phyloP scores from a whole-genome alignment of 495 filamentous ascomycete species.

The Usnea hakonensis region DNA sequence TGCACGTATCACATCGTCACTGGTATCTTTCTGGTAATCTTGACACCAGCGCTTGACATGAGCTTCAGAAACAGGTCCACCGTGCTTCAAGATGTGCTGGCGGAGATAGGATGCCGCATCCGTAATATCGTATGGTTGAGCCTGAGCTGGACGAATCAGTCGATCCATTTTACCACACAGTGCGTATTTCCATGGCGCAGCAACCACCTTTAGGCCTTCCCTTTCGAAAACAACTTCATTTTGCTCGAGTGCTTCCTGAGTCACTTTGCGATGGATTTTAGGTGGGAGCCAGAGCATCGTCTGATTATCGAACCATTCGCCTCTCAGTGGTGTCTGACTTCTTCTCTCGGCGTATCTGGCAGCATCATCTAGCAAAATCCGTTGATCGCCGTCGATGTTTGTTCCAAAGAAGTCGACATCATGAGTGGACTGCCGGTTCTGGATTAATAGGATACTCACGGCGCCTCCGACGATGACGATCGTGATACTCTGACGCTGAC shows the following conservation, averaged over 20 bases:
- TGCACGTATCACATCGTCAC: neutral
- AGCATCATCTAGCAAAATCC: constrained; percentile 6
- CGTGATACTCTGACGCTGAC: neutral
- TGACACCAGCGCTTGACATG: neutral
- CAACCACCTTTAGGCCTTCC: neutral
- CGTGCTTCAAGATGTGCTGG: neutral
- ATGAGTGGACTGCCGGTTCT: neutral
- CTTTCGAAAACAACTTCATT: neutral
- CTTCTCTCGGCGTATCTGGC: constrained; percentile 1
- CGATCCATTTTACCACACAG: neutral
- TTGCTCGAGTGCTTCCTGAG: neutral
- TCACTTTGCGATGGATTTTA: neutral
- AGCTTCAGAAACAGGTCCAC: neutral
- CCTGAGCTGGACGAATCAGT: neutral
- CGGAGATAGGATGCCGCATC: neutral
- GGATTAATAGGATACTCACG: neutral
- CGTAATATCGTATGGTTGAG: neutral
- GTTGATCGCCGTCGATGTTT: constrained; percentile 4
- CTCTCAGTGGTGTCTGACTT: constrained; percentile 2
- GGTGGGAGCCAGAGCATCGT: constrained; percentile 6
- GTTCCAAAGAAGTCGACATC: neutral
- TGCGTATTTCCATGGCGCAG: neutral
- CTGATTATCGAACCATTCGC: constrained; percentile 11
- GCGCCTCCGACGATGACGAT: neutral
- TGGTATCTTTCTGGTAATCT: neutral